phyloP scores from a whole-genome alignment of 805 yeast genomes.

The Candida gorgasii region DNA sequence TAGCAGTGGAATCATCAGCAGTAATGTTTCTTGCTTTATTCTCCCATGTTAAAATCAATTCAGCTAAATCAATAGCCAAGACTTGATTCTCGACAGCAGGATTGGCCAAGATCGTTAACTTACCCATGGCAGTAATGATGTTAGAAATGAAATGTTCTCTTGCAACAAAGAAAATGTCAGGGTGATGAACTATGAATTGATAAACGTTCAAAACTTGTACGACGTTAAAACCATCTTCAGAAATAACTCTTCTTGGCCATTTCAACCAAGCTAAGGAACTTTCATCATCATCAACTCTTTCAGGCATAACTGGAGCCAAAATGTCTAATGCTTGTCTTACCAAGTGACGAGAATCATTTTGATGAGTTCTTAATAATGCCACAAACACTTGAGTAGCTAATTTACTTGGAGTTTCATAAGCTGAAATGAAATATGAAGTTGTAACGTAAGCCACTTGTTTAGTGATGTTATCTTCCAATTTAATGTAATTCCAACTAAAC shows the following conservation, averaged over 20 bases:
- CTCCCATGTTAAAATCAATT: slow-evolving; percentile 86
- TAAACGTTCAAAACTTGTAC: slow-evolving; percentile 85
- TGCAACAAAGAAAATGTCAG: slow-evolving; percentile 79
- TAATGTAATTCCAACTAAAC: slow-evolving; percentile 92
- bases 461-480: slow-evolving; percentile 81
- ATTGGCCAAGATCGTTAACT: slow-evolving; percentile 74
- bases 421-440: slow-evolving; percentile 81
- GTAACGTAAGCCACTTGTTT: slow-evolving; percentile 93
- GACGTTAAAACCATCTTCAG: slow-evolving; percentile 87
- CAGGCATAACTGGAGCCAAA: slow-evolving; percentile 82
- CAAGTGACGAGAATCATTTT: slow-evolving; percentile 76
- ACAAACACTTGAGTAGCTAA: slow-evolving; percentile 91
- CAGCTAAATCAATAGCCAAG: slow-evolving; percentile 87
- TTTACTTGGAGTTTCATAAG: slow-evolving; percentile 84
- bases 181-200: slow-evolving; percentile 83
- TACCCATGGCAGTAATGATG: slow-evolving; percentile 90
- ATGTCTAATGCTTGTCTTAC: slow-evolving; percentile 86
- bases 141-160: slow-evolving; percentile 88
- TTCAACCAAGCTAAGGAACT: slow-evolving; percentile 76
- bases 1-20: slow-evolving; percentile 3
- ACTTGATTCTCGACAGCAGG: slow-evolving; percentile 80
- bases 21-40: slow-evolving; percentile 40
- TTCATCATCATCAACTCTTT: slow-evolving; percentile 57
- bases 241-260: slow-evolving; percentile 89
- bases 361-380: slow-evolving; percentile 81